Conservation (phyloP, 2,329 filamentous ascomycete genomes). For the Fusarium cicatricum region DNA sequence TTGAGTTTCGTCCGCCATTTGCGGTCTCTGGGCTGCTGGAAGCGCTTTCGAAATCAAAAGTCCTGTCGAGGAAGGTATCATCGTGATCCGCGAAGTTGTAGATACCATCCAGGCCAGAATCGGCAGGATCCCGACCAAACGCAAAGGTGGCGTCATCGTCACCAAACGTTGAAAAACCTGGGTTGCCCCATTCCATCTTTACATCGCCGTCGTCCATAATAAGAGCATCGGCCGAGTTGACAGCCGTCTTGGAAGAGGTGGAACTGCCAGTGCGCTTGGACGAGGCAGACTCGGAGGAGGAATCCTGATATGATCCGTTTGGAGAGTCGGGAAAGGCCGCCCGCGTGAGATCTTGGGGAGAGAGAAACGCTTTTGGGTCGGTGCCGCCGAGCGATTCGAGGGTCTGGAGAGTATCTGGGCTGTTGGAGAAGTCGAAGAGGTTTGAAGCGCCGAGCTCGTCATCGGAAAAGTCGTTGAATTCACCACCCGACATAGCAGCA, state of each 20-base stretch:
- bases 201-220: constrained; percentile 53
- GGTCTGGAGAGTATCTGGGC: constrained; percentile 49
- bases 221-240: constrained; percentile 52
- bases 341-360: constrained; percentile 46
- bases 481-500: constrained; percentile 48
- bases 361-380: constrained; percentile 45
- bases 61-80: constrained; percentile 57
- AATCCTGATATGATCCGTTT: constrained; percentile 56
- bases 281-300: constrained; percentile 61
- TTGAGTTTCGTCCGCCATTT: constrained; percentile 40
- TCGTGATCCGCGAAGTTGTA: constrained; percentile 46
- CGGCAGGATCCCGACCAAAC: constrained; percentile 42
- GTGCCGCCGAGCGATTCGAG: constrained; percentile 43
- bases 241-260: constrained; percentile 54
- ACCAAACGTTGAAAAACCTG: constrained; percentile 45
- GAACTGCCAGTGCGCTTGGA: constrained; percentile 58
- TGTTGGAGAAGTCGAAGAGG: constrained; percentile 49
- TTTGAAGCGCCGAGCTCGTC: constrained; percentile 47
- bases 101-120: constrained; percentile 42
- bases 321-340: constrained; percentile 54
- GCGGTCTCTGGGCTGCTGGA: constrained; percentile 62
- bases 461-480: constrained; percentile 51
- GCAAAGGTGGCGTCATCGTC: constrained; percentile 52
- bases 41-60: constrained; percentile 67
- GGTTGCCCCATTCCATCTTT: constrained; percentile 55